These are phyloP conservation scores for Trichoderma harzianum DNA, from an alignment of 2,329 filamentous ascomycete species.

Conservation along the genomic window DNA sequence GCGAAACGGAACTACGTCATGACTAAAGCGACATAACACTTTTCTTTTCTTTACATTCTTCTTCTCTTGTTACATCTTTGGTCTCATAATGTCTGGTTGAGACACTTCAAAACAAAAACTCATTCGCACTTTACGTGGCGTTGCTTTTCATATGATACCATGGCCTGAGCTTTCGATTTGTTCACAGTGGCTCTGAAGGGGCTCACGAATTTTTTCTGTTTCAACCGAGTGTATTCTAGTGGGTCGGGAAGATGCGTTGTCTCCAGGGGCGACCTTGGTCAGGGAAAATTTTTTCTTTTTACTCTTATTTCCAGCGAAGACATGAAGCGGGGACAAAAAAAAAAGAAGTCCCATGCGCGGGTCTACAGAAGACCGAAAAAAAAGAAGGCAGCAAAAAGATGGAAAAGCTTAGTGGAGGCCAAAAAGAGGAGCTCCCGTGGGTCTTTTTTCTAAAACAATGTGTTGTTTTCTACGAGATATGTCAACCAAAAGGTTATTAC, in stretches of 20 bases:
- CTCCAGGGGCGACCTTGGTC: conserved; percentile 20
- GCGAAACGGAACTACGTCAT: conserved; percentile 16
- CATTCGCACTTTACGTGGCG: conserved; percentile 18
- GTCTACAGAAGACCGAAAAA: conserved; percentile 15
- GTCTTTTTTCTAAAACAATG: conserved; percentile 6
- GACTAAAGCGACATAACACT: conserved; percentile 9
- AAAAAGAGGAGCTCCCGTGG: conserved; percentile 18
- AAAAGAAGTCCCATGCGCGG: neutral
- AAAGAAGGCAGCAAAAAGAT: neutral
- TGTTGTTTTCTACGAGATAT: conserved; percentile 16
- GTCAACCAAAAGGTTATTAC: conserved; percentile 6
- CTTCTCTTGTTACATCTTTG: conserved; percentile 8
- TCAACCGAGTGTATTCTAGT: conserved; percentile 18
- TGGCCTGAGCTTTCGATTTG: conserved; percentile 16
- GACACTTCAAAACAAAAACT: conserved; percentile 3
- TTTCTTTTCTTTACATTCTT: neutral
- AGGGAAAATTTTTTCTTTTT: conserved; percentile 4
- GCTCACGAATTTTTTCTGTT: conserved; percentile 4
- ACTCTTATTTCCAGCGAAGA: conserved; percentile 10
- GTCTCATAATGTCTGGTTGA: conserved; percentile 18
- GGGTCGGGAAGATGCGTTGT: conserved; percentile 16
- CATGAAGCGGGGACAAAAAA: conserved; percentile 9
- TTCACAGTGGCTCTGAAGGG: neutral
- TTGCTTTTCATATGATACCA: conserved; percentile 20
- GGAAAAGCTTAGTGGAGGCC: conserved; percentile 8